Conservation (phyloP, 1,284 basidiomycete species). For the Taiwanofungus camphoratus region DNA sequence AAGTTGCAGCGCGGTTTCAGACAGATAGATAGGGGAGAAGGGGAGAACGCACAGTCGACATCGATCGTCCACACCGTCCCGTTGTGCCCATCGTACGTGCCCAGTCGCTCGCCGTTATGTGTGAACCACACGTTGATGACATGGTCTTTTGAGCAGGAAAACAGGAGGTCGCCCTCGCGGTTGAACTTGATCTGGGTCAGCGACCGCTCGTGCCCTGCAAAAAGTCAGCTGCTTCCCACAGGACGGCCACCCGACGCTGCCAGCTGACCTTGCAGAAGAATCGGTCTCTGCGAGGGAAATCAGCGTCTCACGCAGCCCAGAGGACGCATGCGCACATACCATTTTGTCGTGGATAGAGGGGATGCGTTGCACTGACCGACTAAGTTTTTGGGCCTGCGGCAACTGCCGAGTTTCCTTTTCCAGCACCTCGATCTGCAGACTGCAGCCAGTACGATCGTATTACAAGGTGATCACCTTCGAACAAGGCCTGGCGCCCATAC, state of each 20-base stretch:
- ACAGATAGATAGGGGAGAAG: no score
- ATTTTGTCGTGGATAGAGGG: slow-evolving; percentile 18
- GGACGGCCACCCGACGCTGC: background rate
- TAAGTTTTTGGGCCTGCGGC: slow-evolving; percentile 18
- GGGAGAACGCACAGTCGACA: slow-evolving; percentile 75
- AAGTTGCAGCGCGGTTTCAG: background rate
- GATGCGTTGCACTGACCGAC: background rate
- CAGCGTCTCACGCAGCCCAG: slow-evolving; percentile 3
- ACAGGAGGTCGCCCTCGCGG: slow-evolving; percentile 91
- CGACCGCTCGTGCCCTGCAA: slow-evolving; percentile 90
- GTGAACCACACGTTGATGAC: slow-evolving; percentile 97
- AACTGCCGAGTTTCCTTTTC: slow-evolving; percentile 3
- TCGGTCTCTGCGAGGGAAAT: slow-evolving; percentile 23
- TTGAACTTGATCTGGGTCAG: slow-evolving; percentile 98
- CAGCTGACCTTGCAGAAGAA: slow-evolving; percentile 28
- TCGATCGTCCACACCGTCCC: slow-evolving; percentile 97
- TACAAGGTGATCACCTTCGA: no score
- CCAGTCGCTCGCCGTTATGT: slow-evolving; percentile 97
- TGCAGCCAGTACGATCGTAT: no score
- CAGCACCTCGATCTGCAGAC: background rate
- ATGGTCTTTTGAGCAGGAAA: slow-evolving; percentile 94
- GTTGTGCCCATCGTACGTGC: slow-evolving; percentile 96
- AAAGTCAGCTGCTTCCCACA: background rate
- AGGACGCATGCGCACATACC: slow-evolving; percentile 14
- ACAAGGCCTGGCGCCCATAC: no score